A percentile compares a stretch with the other conserved stretches of the same genome.
Conservation (phyloP, 495 filamentous ascomycete genomes). For the Penicillium cinerascens region DNA sequence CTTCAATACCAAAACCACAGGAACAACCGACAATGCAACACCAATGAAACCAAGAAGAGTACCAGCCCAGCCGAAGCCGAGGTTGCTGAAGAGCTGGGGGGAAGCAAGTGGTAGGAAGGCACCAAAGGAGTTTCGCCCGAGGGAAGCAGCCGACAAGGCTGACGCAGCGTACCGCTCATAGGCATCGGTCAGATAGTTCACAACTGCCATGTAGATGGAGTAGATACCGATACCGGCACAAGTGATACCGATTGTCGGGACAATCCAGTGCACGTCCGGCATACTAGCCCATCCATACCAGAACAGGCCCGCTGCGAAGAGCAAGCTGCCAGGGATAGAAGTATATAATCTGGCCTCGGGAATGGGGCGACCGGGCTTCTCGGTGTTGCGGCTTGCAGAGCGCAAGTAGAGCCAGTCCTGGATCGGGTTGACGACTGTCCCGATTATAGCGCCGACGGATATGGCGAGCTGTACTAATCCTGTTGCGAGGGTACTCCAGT, state of each 20-base stretch:
- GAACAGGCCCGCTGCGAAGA: constrained; percentile 40
- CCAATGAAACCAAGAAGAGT: constrained; percentile 41
- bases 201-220: constrained; percentile 46
- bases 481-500: constrained; percentile 31
- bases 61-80: constrained; percentile 46
- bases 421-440: constrained; percentile 39
- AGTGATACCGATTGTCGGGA: constrained; percentile 35
- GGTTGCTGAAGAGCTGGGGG: constrained; percentile 31
- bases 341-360: constrained; percentile 44
- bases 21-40: constrained; percentile 33
- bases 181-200: constrained; percentile 47
- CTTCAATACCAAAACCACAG: constrained; percentile 35
- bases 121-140: constrained; percentile 35
- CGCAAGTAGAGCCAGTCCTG: constrained; percentile 38
- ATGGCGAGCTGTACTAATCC: constrained; percentile 42
- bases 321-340: constrained; percentile 37
- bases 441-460: constrained; percentile 39
- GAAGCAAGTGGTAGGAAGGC: constrained; percentile 39
- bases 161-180: constrained; percentile 42
- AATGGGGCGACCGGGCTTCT: constrained; percentile 29
- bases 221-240: constrained; percentile 39
- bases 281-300: constrained; percentile 41
- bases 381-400: constrained; percentile 24
- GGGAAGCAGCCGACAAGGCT: constrained; percentile 33
- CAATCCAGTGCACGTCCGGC: constrained; percentile 38